A percentile compares a stretch with the other conserved stretches of the same genome.
Evolutionary conservation across 805 yeast species (phyloP).

Genomic region (Candida sonorensis): DNA sequence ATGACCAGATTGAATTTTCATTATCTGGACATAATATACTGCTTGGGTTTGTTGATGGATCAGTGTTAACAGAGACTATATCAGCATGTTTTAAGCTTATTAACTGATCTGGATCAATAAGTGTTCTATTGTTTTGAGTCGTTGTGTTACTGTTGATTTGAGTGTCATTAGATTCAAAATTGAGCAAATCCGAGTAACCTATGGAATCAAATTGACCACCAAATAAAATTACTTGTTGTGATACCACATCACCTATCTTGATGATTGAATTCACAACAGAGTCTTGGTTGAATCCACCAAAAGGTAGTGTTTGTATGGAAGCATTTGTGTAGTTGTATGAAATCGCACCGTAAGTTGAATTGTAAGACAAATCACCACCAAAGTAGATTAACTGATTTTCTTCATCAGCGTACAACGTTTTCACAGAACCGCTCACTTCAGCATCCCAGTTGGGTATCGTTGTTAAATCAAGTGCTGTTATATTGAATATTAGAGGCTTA

Average conservation of each 20-base stretch:
- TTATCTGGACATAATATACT: conserved; percentile 53
- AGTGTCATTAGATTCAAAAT: conserved; percentile 23
- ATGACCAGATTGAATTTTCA: conserved; percentile 42
- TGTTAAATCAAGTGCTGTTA: conserved; percentile 1
- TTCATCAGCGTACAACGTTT: conserved; percentile 40
- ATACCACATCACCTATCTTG: conserved; percentile 31
- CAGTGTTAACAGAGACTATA: conserved; percentile 41
- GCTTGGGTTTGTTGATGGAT: conserved; percentile 23
- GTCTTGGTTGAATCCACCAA: conserved; percentile 66
- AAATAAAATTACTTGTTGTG: conserved; percentile 48
- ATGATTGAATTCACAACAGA: conserved; percentile 59
- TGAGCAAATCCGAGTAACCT: conserved; percentile 41
- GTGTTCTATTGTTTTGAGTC: conserved; percentile 30
- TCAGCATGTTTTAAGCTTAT: conserved; percentile 53
- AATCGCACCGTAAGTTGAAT: conserved; percentile 49
- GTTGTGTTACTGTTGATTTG: conserved; percentile 19
- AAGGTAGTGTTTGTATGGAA: conserved; percentile 45
- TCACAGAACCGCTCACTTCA: conserved; percentile 33
- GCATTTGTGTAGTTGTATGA: conserved; percentile 47
- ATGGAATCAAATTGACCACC: conserved; percentile 71
- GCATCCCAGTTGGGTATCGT: conserved; percentile 19
- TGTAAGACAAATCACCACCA: conserved; percentile 69
- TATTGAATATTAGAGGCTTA: conserved; percentile 16
- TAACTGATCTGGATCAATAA: conserved; percentile 48
- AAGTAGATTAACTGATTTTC: conserved; percentile 50